phyloP scores from a whole-genome alignment of 371 early-diverging fungal species.

The Ordospora colligata region DNA sequence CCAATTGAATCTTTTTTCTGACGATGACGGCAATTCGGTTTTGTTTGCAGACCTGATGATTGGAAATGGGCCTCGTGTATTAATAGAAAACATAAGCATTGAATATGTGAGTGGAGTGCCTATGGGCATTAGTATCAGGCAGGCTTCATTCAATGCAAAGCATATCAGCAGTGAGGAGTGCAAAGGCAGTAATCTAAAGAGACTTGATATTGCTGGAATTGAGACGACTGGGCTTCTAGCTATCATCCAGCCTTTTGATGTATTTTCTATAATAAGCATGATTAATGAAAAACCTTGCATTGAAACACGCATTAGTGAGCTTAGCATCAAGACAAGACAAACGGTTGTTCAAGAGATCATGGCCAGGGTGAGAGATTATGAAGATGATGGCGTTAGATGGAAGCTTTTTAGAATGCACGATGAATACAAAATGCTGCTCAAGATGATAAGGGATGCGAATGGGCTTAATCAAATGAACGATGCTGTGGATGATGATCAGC shows the following conservation, averaged over 20 bases:
- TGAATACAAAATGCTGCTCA: background rate
- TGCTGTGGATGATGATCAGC: background rate
- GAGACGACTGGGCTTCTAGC: background rate
- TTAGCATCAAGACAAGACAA: background rate
- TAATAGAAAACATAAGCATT: background rate
- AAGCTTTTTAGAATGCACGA: background rate
- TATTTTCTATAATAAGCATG: background rate
- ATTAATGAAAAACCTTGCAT: background rate
- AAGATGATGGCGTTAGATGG: background rate
- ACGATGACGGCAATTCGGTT: background rate
- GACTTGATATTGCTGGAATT: background rate
- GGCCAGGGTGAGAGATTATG: background rate
- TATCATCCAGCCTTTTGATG: background rate
- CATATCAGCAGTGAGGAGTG: too few relatives aligned
- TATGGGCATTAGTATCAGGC: background rate
- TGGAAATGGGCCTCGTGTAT: background rate
- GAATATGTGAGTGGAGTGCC: constrained; percentile 6
- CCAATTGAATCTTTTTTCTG: background rate
- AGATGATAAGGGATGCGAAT: background rate
- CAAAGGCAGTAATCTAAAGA: background rate
- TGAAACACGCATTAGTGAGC: background rate
- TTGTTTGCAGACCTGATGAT: background rate
- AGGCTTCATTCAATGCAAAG: background rate
- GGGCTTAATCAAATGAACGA: background rate
- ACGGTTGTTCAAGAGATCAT: background rate